Conservation (phyloP, 805 yeast species). For the Candida sonorensis region DNA sequence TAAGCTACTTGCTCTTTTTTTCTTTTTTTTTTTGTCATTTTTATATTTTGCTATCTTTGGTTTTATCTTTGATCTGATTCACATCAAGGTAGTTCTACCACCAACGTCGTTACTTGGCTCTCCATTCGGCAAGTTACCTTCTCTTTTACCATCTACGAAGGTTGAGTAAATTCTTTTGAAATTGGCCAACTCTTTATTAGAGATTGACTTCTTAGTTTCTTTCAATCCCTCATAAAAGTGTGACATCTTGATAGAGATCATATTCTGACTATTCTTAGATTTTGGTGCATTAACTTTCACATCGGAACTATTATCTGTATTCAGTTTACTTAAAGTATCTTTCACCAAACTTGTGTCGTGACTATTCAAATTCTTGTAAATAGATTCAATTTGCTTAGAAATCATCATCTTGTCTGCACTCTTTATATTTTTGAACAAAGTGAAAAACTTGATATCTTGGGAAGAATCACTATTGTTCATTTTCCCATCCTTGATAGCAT, state of each 20-base stretch:
- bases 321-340: no score
- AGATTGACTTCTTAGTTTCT: slow-evolving; percentile 88
- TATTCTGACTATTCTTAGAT: slow-evolving; percentile 12
- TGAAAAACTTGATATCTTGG: slow-evolving; percentile 16
- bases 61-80: slow-evolving; percentile 11
- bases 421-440: slow-evolving; percentile 8
- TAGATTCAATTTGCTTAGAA: slow-evolving; percentile 15
- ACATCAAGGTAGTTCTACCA: slow-evolving; percentile 79
- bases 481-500: slow-evolving; percentile 22
- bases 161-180: slow-evolving; percentile 58
- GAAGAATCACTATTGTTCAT: slow-evolving; percentile 2
- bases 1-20: not conserved
- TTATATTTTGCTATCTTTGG: not conserved
- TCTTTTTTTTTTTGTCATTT: not conserved
- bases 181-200: slow-evolving; percentile 60
- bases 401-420: slow-evolving; percentile 8
- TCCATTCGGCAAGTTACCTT: slow-evolving; percentile 87
- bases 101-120: slow-evolving; percentile 75
- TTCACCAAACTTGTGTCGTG: no score
- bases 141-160: slow-evolving; percentile 58
- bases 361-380: slow-evolving; percentile 12
- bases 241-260: slow-evolving; percentile 39
- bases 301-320: no score
- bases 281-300: no score
- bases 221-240: slow-evolving; percentile 57